Evolutionary conservation across 306 rosid species (phyloP), one percentile per base, ranked within the genome.

Genomic region (Cotoneaster glaucophyllus): DNA sequence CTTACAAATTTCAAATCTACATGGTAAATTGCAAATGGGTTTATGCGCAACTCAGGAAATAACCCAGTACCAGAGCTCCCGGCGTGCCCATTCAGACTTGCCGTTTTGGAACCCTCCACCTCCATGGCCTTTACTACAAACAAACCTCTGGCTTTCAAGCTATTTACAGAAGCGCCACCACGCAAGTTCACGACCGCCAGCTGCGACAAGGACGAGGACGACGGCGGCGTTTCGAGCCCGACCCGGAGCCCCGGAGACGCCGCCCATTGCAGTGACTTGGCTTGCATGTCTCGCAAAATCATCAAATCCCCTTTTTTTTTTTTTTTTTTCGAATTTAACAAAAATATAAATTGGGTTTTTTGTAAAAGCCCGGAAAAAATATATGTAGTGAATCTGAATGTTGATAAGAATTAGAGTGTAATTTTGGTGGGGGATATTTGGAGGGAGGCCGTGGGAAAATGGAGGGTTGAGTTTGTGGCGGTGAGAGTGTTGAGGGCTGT

Each of bases 51-150:
- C 18, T 66, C 11, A 54, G 73, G 13, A 62, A 22, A 69, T 48
- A 74, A n/a, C n/a, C 18, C 37, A 18, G 48, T 81, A 84, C 88
- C 87, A 41, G 83, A 76, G 66, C 69, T 75, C 59, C 65, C 79
- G 24, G 86, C 73, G 54, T 71, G 83, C 34, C 88, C 90, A 78
- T 88, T 77, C 52, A 84, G 67, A 39, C 69, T 84, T 54, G 67
- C 82, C 24, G 64, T 74, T 62, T 64, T 74, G 53, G 85, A 82
- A n/a, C 82, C 84, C 68, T 83, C 90, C 71, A 81, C 83, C 71
- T 83, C 90, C 71, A 81, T 54, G 50, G 84, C 88, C 74, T 62
- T 79, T 11, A 81, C 74, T 25, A 67, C 68, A 70, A 73, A 68
- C 72, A 59, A 67, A 59, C 81, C 82, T 84, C 67, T 75, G 62